A percentile compares a stretch with the other conserved stretches of the same genome.
Conservation (phyloP, 352 stramenopile species). For the Hyphochytrium catenoides region DNA sequence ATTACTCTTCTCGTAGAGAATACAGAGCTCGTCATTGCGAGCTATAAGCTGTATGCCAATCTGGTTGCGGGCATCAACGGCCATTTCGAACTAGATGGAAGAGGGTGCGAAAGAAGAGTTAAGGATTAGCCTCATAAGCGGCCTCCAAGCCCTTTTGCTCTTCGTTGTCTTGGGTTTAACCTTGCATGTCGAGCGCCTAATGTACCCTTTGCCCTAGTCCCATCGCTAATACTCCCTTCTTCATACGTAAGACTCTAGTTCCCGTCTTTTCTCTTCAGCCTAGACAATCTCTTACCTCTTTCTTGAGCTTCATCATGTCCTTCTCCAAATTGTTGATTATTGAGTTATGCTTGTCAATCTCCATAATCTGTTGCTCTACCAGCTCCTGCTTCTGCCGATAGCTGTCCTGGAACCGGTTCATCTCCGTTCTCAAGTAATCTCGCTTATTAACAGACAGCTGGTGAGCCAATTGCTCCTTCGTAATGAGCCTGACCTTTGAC, state of each 20-base stretch:
- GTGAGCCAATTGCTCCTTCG: slow-evolving; percentile 66
- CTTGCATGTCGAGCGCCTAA: too few species aligned
- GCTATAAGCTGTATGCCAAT: slow-evolving; percentile 78
- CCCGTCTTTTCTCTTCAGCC: too few species aligned
- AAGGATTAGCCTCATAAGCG: too few species aligned
- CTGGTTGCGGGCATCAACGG: slow-evolving; percentile 56
- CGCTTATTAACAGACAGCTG: slow-evolving; percentile 56
- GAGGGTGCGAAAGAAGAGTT: too few species aligned
- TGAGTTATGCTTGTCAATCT: slow-evolving; percentile 81
- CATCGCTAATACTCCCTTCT: too few species aligned
- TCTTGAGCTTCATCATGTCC: slow-evolving; percentile 74
- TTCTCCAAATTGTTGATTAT: slow-evolving; percentile 75
- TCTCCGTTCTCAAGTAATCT: slow-evolving; percentile 60
- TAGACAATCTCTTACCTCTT: too few species aligned
- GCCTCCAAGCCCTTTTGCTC: too few species aligned
- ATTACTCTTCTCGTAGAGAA: slow-evolving; percentile 79
- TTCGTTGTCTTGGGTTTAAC: too few species aligned
- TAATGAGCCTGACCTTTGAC: slow-evolving; percentile 72
- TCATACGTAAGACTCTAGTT: too few species aligned
- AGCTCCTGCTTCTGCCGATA: slow-evolving; percentile 68
- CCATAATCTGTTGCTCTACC: slow-evolving; percentile 81
- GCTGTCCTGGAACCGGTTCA: slow-evolving; percentile 63
- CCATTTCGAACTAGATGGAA: slow-evolving; percentile 66
- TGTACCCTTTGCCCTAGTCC: too few species aligned
- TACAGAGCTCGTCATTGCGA: slow-evolving; percentile 81